Percentiles rank a stretch among this genome's conserved stretches.
Evolutionary conservation across 352 stramenopile species (phyloP).

Genomic region (Globisporangium recalcitrans): DNA sequence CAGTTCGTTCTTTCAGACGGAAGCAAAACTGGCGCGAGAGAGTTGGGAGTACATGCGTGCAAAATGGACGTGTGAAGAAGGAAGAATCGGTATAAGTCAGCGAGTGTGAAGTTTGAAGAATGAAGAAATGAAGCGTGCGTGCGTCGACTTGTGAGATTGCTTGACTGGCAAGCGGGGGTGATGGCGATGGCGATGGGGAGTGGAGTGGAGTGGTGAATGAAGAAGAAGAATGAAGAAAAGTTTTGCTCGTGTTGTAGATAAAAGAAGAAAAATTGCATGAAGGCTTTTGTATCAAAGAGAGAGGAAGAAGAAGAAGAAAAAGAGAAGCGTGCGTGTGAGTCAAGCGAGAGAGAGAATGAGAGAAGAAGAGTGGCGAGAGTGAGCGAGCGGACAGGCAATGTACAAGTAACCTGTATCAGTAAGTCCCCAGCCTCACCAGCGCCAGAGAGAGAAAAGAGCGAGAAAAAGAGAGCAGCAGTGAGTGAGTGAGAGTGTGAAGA

Average conservation of each 20-base stretch:
- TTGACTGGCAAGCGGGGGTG: too few species aligned
- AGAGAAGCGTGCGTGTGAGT: constrained; percentile 1
- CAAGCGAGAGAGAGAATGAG: constrained; percentile 13
- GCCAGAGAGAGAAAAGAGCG: constrained; percentile 14
- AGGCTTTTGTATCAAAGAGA: constrained; percentile 52
- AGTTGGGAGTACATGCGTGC: background rate
- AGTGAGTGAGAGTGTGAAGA: constrained; percentile 6
- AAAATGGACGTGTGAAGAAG: constrained; percentile 12
- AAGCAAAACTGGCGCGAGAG: constrained; percentile 3
- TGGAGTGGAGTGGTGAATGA: constrained; percentile 13
- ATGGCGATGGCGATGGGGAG: too few species aligned
- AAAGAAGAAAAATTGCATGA: constrained; percentile 48
- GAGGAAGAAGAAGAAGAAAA: constrained; percentile 29
- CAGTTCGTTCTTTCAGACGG: constrained; percentile 1
- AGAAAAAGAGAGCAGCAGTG: constrained; percentile 5
- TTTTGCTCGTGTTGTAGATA: constrained; percentile 72
- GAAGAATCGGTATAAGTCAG: constrained; percentile 17
- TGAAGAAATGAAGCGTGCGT: constrained; percentile 11
- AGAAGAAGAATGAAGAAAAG: constrained; percentile 23
- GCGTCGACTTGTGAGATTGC: too few species aligned
- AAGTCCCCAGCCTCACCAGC: constrained; percentile 32
- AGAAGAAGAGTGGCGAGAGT: constrained; percentile 24
- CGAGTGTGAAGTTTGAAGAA: constrained; percentile 19
- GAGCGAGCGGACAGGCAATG: constrained; percentile 22
- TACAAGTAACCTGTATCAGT: constrained; percentile 72